These are phyloP conservation scores for Russula earlei DNA, from an alignment of 768 basidiomycete species.

Conservation along the genomic window DNA sequence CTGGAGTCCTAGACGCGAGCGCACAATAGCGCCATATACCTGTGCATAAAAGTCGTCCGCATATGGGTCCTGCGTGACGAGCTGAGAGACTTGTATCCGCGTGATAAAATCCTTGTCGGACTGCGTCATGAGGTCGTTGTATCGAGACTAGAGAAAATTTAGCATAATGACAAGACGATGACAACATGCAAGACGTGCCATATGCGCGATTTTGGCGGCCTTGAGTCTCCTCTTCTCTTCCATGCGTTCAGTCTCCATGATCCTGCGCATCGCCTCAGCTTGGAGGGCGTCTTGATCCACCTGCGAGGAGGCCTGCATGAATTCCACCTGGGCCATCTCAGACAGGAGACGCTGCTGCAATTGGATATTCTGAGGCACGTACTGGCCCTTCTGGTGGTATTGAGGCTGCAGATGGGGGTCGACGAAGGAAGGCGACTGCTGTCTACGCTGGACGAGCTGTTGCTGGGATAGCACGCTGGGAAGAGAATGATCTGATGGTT, in stretches of 20 bases:
- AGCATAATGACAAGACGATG: neutral
- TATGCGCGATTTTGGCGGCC: conserved; percentile 79
- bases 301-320: conserved; percentile 50
- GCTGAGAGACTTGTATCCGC: conserved; percentile 95
- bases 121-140: conserved; percentile 94
- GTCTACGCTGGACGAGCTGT: conserved; percentile 38
- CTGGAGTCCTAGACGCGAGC: conserved; percentile 68
- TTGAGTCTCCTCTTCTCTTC: conserved; percentile 76
- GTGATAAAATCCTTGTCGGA: conserved; percentile 99
- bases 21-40: conserved; percentile 79
- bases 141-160: conserved; percentile 52
- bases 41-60: conserved; percentile 98
- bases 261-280: conserved; percentile 77
- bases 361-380: conserved; percentile 55
- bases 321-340: conserved; percentile 65
- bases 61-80: conserved; percentile 95
- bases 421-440: conserved; percentile 27
- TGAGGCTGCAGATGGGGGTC: conserved; percentile 26
- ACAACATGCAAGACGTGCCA: conserved; percentile 41
- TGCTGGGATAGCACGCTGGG: conserved; percentile 41
- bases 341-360: conserved; percentile 69
- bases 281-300: conserved; percentile 63
- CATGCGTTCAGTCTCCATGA: conserved; percentile 83
- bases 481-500: conserved; percentile 35
- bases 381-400: conserved; percentile 45